These are phyloP conservation scores for Allium cepa DNA, from an alignment of 106 monocot genomes.

Conservation along the genomic window DNA sequence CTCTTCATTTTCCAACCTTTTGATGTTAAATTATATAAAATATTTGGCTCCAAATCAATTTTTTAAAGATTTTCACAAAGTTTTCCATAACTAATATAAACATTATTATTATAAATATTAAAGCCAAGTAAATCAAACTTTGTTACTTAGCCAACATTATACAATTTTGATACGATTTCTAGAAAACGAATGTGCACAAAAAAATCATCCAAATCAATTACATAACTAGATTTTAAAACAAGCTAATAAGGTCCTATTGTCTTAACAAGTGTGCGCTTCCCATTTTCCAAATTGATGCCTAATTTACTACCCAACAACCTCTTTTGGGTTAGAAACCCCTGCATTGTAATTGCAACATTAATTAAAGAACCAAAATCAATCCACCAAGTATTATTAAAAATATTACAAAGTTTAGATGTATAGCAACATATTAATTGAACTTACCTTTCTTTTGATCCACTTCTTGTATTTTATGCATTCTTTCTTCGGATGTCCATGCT, in stretches of 20 bases:
- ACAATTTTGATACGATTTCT: background rate
- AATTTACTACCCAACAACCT: background rate
- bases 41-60: background rate
- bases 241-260: background rate
- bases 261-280: background rate
- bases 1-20: background rate
- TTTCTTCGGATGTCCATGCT: background rate
- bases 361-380: conserved; percentile 3
- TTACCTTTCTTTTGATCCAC: conserved; percentile 3
- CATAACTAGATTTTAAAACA: conserved; percentile 3
- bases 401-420: background rate
- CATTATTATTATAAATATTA: background rate
- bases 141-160: background rate
- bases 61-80: background rate
- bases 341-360: background rate
- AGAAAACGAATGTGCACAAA: conserved; percentile 2
- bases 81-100: background rate
- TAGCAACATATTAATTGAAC: background rate
- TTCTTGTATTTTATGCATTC: background rate
- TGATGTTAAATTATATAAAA: background rate
- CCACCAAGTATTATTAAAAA: background rate
- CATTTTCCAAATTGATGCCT: background rate
- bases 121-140: background rate
- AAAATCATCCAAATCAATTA: background rate
- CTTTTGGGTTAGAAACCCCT: background rate